Conservation (phyloP, 2,329 filamentous ascomycete species). For the Colletotrichum orbiculare region DNA sequence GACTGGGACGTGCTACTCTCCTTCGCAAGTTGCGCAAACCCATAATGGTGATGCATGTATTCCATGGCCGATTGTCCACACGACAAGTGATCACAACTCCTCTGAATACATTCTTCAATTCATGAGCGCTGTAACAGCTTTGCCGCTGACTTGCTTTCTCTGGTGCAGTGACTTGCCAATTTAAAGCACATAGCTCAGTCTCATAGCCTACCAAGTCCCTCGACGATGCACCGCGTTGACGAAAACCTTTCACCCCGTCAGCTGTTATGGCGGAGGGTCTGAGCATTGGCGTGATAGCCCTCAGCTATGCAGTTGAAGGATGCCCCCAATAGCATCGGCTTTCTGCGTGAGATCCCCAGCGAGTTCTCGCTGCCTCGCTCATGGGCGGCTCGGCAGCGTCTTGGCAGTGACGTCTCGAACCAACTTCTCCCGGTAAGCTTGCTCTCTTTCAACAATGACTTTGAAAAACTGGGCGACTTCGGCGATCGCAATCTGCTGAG, state of each 20-base stretch:
- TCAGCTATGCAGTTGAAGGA: constrained; percentile 15
- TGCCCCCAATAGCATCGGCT: constrained; percentile 17
- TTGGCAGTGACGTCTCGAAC: constrained; percentile 36
- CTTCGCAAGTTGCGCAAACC: too few relatives aligned
- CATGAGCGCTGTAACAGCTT: too few relatives aligned
- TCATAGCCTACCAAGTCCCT: too few relatives aligned
- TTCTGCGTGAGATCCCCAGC: constrained; percentile 7
- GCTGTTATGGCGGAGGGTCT: constrained; percentile 23
- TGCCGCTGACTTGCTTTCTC: too few relatives aligned
- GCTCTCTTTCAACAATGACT: constrained; percentile 60
- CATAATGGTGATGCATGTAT: too few relatives aligned
- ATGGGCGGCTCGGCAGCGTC: constrained; percentile 17
- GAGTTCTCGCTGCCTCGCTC: constrained; percentile 24
- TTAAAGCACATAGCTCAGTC: too few relatives aligned
- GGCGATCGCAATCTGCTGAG: constrained; percentile 57
- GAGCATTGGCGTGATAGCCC: constrained; percentile 21
- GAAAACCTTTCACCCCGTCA: neutral
- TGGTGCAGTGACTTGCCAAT: too few relatives aligned
- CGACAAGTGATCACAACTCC: neutral
- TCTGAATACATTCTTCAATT: too few relatives aligned
- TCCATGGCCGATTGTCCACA: neutral
- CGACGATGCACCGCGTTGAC: neutral
- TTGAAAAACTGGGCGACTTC: constrained; percentile 67
- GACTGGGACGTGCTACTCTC: too few relatives aligned
- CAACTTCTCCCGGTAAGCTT: constrained; percentile 41